phyloP scores from a whole-genome alignment of 2,329 filamentous ascomycete species.

The Calonectria crousiana region DNA sequence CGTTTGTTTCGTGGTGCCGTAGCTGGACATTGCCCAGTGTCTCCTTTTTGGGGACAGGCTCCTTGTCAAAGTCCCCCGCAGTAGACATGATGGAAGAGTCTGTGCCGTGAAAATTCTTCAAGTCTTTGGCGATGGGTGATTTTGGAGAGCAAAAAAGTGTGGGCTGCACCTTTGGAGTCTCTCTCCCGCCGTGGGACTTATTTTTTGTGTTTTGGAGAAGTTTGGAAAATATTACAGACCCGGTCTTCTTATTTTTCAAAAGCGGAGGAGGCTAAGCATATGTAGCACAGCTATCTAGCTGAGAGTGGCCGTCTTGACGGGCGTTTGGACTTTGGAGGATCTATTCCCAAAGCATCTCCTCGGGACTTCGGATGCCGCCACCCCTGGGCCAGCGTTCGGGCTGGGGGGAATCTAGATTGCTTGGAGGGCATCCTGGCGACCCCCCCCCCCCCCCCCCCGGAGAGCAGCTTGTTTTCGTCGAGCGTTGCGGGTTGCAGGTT shows the following conservation, averaged over 20 bases:
- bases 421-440: neutral
- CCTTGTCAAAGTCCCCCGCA: slow-evolving; percentile 2
- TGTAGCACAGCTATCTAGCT: neutral
- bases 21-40: slow-evolving; percentile 31
- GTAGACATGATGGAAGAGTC: neutral
- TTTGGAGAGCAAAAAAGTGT: neutral
- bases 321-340: slow-evolving; percentile 1
- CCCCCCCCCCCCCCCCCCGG: neutral
- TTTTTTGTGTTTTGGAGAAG: neutral
- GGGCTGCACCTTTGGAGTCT: neutral
- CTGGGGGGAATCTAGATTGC: neutral
- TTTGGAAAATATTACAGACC: neutral
- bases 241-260: neutral
- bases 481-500: neutral
- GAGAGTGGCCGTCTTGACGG: neutral
- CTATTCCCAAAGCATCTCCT: slow-evolving; percentile 1
- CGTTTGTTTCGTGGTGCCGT: slow-evolving; percentile 45
- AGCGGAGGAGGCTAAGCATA: neutral
- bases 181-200: neutral
- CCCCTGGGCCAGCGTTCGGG: neutral
- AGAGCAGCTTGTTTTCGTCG: slow-evolving; percentile 7
- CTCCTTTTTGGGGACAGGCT: slow-evolving; percentile 11
- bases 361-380: neutral
- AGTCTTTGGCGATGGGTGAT: neutral
- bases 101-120: neutral